These are phyloP conservation scores for Geranium brycei DNA, from an alignment of 345 rosid species.

Conservation along the genomic window DNA sequence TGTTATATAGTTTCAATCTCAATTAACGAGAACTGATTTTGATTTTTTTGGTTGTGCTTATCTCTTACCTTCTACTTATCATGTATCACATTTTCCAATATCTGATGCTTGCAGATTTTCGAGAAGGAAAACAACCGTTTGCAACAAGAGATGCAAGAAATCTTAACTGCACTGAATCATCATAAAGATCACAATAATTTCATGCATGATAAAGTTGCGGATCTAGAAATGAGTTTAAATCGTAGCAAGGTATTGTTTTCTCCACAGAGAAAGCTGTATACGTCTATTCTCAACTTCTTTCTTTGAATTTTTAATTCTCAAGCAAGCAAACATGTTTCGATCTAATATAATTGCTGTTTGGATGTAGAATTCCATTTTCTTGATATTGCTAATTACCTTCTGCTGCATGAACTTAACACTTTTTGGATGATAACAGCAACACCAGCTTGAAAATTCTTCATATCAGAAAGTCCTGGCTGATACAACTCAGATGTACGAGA, in stretches of 20 bases:
- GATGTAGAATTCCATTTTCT: not conserved
- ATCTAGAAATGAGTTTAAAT: constrained; percentile 36
- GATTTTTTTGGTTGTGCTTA: not conserved
- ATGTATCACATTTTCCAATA: not conserved
- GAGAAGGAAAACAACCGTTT: constrained; percentile 57
- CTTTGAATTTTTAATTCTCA: not conserved
- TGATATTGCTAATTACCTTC: not conserved
- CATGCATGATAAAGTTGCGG: constrained; percentile 36
- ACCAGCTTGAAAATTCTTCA: constrained; percentile 51
- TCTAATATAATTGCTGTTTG: not conserved
- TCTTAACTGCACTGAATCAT: constrained; percentile 34
- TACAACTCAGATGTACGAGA: constrained; percentile 68
- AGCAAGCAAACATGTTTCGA: not conserved
- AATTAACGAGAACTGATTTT: constrained; percentile 4
- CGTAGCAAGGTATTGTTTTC: constrained; percentile 40
- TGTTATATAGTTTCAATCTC: constrained; percentile 10
- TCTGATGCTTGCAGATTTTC: constrained; percentile 36
- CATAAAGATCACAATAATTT: constrained; percentile 43
- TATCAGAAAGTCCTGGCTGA: constrained; percentile 61
- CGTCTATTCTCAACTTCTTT: not conserved
- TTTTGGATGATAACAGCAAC: constrained; percentile 42
- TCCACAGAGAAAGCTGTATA: not conserved
- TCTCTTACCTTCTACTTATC: not conserved
- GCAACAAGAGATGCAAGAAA: constrained; percentile 37
- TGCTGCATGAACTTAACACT: not conserved